Conservation (phyloP, 176 grass and related monocot genomes). For the Zea luxurians region DNA sequence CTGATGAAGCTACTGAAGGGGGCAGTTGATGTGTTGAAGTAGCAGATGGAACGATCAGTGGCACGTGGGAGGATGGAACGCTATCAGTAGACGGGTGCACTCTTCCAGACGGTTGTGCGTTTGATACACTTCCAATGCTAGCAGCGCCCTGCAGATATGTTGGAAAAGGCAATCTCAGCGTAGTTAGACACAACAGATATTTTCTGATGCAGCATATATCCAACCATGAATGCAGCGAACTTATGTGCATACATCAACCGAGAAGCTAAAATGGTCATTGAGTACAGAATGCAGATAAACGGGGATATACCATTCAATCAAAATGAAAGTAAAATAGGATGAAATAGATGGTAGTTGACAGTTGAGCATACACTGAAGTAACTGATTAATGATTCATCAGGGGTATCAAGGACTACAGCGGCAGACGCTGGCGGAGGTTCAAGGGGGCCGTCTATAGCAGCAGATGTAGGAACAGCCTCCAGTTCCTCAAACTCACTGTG, state of each 20-base stretch:
- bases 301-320: slow-evolving; percentile 7
- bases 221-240: slow-evolving; percentile 3
- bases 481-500: slow-evolving; percentile 82
- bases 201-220: not conserved
- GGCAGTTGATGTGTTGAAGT: slow-evolving; percentile 43
- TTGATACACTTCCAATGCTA: slow-evolving; percentile 51
- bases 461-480: slow-evolving; percentile 63
- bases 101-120: slow-evolving; percentile 41
- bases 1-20: slow-evolving; percentile 46
- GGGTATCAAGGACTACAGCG: slow-evolving; percentile 40
- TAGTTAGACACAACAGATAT: not conserved
- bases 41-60: slow-evolving; percentile 37
- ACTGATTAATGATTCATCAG: slow-evolving; percentile 54
- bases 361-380: slow-evolving; percentile 62
- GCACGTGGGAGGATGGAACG: slow-evolving; percentile 43
- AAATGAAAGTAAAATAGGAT: not conserved
- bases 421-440: slow-evolving; percentile 49
- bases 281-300: slow-evolving; percentile 12
- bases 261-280: not conserved
- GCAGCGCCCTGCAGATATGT: slow-evolving; percentile 50
- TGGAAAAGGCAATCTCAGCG: not conserved
- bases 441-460: slow-evolving; percentile 73
- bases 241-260: not conserved
- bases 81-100: slow-evolving; percentile 24
- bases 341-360: slow-evolving; percentile 12